A percentile compares a stretch with the other conserved stretches of the same genome.
These are phyloP conservation scores for Physcomitrium patens DNA, from an alignment of 225 moss, liverwort and hornwort genomes.

Conservation along the genomic window DNA sequence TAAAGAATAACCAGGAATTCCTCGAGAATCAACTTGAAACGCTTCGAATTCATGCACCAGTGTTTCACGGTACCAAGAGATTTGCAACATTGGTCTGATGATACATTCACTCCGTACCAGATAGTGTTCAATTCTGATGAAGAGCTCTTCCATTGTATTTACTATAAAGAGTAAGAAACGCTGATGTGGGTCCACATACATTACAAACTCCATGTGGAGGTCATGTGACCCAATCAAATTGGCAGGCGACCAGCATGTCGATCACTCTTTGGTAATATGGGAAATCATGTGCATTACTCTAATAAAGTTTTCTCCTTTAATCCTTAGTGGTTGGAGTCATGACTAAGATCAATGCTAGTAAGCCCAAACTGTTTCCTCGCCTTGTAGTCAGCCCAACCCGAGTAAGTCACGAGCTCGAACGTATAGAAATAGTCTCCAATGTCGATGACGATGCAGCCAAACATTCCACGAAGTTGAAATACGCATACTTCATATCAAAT, in stretches of 20 bases:
- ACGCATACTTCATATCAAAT: conserved; percentile 91
- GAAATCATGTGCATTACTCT: background rate
- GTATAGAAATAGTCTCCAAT: background rate
- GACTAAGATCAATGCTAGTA: background rate
- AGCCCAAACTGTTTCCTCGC: background rate
- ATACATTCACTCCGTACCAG: too few species aligned
- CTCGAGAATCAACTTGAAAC: too few species aligned
- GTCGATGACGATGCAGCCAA: conserved; percentile 35
- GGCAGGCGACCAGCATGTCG: background rate
- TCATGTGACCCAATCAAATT: background rate
- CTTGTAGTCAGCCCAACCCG: background rate
- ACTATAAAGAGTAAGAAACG: too few species aligned
- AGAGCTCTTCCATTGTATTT: too few species aligned
- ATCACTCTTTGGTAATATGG: background rate
- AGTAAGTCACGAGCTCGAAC: background rate
- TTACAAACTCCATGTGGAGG: background rate
- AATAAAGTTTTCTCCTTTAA: too few species aligned
- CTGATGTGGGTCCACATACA: background rate
- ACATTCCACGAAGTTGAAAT: conserved; percentile 82
- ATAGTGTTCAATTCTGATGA: too few species aligned
- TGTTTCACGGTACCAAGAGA: too few species aligned
- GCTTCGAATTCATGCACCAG: too few species aligned
- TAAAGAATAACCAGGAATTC: too few species aligned
- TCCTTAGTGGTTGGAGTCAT: background rate
- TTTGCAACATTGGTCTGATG: too few species aligned